A percentile compares a stretch with the other conserved stretches of the same genome.
phyloP scores from a whole-genome alignment of 2,329 filamentous ascomycete species.

The Cladophialophora psammophila region DNA sequence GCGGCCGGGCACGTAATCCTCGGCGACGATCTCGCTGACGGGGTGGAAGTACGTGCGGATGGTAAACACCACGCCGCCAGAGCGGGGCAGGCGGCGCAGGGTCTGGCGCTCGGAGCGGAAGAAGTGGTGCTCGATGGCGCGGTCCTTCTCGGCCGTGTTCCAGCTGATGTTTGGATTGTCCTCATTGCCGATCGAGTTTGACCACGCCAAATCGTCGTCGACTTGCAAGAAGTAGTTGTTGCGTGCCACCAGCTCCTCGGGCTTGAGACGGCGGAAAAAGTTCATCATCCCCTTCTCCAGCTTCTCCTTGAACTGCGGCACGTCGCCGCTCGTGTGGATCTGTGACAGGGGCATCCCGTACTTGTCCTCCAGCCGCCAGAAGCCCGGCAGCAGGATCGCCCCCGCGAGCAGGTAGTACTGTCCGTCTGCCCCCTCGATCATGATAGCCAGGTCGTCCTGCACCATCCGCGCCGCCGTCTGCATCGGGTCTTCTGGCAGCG shows the following conservation, averaged over 20 bases:
- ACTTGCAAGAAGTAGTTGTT: constrained; percentile 93
- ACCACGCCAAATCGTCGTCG: constrained; percentile 79
- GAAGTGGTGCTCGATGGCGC: constrained; percentile 73
- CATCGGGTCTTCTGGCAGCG: constrained; percentile 79
- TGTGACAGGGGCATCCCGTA: constrained; percentile 78
- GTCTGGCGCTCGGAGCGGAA: constrained; percentile 81
- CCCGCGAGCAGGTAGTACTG: constrained; percentile 81
- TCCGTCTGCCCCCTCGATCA: constrained; percentile 78
- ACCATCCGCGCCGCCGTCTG: constrained; percentile 73
- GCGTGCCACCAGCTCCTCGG: constrained; percentile 70
- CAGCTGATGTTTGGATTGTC: constrained; percentile 71
- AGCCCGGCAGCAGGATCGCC: constrained; percentile 77
- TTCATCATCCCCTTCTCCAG: constrained; percentile 80
- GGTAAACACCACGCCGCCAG: constrained; percentile 72
- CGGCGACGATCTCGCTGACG: constrained; percentile 70
- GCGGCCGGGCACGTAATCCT: constrained; percentile 78
- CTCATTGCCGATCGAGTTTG: constrained; percentile 75
- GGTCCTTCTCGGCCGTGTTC: constrained; percentile 77
- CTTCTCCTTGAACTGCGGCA: constrained; percentile 74
- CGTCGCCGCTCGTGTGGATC: constrained; percentile 79
- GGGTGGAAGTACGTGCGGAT: constrained; percentile 82
- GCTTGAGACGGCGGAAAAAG: constrained; percentile 76
- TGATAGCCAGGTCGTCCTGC: constrained; percentile 84
- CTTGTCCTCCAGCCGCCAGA: constrained; percentile 85
- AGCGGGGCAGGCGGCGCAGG: constrained; percentile 67